Conservation (phyloP, 768 basidiomycete genomes). For the Kwoniella sp. region DNA sequence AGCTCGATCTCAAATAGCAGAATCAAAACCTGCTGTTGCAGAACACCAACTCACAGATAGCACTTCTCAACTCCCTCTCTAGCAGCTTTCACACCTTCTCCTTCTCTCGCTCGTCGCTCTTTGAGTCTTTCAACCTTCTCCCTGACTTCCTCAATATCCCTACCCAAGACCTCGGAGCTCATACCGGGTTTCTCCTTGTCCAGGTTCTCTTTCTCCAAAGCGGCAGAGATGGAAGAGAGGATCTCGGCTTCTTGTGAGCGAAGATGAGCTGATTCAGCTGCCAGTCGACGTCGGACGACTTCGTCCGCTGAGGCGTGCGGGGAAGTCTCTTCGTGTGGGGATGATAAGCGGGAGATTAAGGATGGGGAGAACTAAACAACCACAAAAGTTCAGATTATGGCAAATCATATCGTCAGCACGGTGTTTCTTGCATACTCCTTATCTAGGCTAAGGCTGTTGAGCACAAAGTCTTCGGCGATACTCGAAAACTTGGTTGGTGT, state of each 20-base stretch:
- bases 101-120: constrained; percentile 40
- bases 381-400: background rate
- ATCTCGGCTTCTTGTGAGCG: constrained; percentile 53
- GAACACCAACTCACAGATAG: constrained; percentile 51
- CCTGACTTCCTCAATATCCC: constrained; percentile 56
- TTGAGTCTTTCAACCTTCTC: constrained; percentile 54
- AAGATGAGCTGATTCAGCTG: constrained; percentile 51
- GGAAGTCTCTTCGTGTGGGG: constrained; percentile 31
- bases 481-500: too few species aligned
- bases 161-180: constrained; percentile 47
- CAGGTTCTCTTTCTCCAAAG: constrained; percentile 56
- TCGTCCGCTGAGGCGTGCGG: constrained; percentile 36
- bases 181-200: constrained; percentile 53
- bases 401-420: too few species aligned
- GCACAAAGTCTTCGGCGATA: too few species aligned
- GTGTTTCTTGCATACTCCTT: too few species aligned
- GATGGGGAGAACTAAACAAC: constrained; percentile 53
- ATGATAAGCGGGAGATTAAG: constrained; percentile 51
- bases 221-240: constrained; percentile 48
- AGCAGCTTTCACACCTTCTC: constrained; percentile 44
- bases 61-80: constrained; percentile 51
- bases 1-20: too few species aligned
- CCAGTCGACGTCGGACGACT: constrained; percentile 44
- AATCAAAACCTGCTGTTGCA: too few species aligned
- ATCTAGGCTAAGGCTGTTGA: too few species aligned